Evolutionary conservation across 768 basidiomycete species (phyloP).

Genomic region (Tulasnella sp.): DNA sequence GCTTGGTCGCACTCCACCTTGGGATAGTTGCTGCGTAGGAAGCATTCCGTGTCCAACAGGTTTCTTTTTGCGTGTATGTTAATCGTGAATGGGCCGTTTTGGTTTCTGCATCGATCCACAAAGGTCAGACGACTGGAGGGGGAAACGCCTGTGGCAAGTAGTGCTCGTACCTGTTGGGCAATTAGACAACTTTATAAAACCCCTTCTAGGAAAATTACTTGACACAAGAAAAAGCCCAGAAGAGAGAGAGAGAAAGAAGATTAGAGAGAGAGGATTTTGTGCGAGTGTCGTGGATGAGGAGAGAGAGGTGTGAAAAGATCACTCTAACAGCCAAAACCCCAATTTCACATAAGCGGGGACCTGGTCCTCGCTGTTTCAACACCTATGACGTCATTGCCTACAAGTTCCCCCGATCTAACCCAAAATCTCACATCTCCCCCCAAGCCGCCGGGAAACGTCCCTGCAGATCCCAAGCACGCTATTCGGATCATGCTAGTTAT

Average conservation of each 20-base stretch:
- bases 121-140: neutral
- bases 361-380: neutral
- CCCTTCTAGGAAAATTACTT: no score
- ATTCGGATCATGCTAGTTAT: neutral
- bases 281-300: neutral
- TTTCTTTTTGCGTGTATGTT: neutral
- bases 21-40: neutral
- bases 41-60: neutral
- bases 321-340: conserved; percentile 5
- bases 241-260: neutral
- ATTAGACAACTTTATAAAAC: no score
- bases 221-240: neutral
- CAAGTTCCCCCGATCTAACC: neutral
- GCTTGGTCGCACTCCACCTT: neutral
- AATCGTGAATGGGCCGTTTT: neutral
- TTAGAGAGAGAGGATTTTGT: neutral
- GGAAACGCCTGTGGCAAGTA: no score
- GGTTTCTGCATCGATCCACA: no score
- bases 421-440: neutral
- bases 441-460: neutral
- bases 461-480: neutral
- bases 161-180: no score
- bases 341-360: neutral
- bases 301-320: neutral
- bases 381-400: neutral